These are phyloP conservation scores for Penicillium sp. DNA, from an alignment of 2,329 filamentous ascomycete genomes.

Conservation along the genomic window DNA sequence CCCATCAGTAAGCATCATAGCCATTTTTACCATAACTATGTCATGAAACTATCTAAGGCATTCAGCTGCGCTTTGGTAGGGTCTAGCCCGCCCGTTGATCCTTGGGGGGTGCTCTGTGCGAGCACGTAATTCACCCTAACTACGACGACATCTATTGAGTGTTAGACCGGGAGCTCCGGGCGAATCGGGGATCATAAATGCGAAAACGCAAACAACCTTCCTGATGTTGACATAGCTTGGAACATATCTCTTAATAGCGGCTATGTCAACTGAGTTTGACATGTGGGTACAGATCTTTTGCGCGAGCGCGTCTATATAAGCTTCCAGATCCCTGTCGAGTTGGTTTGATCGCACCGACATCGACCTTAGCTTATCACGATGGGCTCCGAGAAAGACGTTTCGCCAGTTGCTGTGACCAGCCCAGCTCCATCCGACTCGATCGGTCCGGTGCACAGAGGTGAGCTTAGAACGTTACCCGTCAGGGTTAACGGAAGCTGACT, in stretches of 20 bases:
- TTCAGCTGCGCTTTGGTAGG: neutral
- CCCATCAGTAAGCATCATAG: neutral
- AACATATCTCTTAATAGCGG: neutral
- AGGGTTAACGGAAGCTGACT: neutral
- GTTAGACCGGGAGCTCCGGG: neutral
- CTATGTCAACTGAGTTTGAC: neutral
- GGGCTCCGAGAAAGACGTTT: conserved; percentile 16
- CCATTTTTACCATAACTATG: too few relatives aligned
- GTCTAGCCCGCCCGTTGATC: neutral
- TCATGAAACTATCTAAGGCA: too few relatives aligned
- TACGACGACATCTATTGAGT: conserved; percentile 25
- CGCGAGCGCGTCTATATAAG: neutral
- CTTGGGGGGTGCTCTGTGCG: conserved; percentile 18
- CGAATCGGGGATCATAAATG: neutral
- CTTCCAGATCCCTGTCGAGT: neutral
- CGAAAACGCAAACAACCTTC: neutral
- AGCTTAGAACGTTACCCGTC: neutral
- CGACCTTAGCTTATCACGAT: conserved; percentile 8
- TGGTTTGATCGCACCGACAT: neutral
- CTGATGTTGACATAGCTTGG: conserved; percentile 17
- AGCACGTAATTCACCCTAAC: conserved; percentile 33
- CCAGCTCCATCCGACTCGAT: conserved; percentile 2
- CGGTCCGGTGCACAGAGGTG: conserved; percentile 12
- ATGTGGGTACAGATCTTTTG: conserved; percentile 5
- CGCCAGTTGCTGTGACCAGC: conserved; percentile 17